A percentile compares a stretch with the other conserved stretches of the same genome.
Conservation (phyloP, 1,284 basidiomycete genomes). For the Malassezia furfur region DNA sequence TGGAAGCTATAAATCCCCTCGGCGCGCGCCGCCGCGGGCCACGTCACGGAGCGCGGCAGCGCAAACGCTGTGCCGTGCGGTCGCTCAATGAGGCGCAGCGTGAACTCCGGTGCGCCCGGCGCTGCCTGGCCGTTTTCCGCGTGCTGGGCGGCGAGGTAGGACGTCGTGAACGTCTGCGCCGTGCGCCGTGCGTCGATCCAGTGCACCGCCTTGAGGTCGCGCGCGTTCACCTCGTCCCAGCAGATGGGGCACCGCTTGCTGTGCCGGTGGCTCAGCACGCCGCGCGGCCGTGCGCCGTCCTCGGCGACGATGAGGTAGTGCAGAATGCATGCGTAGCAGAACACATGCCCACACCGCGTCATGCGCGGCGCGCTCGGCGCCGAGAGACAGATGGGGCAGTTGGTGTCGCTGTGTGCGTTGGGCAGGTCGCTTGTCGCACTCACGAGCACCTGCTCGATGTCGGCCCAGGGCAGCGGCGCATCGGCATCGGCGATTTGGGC, state of each 20-base stretch:
- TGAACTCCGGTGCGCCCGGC: conserved; percentile 54
- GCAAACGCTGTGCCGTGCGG: conserved; percentile 93
- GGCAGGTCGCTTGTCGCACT: conserved; percentile 56
- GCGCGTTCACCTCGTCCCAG: conserved; percentile 80
- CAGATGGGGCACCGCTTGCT: conserved; percentile 72
- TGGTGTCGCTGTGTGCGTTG: not conserved
- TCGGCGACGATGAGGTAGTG: conserved; percentile 62
- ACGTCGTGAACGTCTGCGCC: conserved; percentile 21
- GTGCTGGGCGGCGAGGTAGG: conserved; percentile 19
- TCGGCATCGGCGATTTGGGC: conserved; percentile 42
- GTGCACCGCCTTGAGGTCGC: conserved; percentile 81
- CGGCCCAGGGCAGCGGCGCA: conserved; percentile 53
- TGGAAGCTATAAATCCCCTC: conserved; percentile 49
- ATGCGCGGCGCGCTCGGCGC: conserved; percentile 83
- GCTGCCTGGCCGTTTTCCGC: conserved; percentile 30
- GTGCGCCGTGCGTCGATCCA: conserved; percentile 49
- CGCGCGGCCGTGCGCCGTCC: conserved; percentile 11
- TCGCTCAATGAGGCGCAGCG: conserved; percentile 76
- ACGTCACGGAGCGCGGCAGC: conserved; percentile 76
- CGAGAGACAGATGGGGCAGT: conserved; percentile 89
- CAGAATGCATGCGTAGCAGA: conserved; percentile 47
- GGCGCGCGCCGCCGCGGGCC: conserved; percentile 55
- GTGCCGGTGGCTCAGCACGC: conserved; percentile 8
- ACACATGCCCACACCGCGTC: conserved; percentile 92
- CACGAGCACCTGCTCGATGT: conserved; percentile 88